phyloP scores from a whole-genome alignment of 148 eudicot genomes.

The Salicornia ramosissima region DNA sequence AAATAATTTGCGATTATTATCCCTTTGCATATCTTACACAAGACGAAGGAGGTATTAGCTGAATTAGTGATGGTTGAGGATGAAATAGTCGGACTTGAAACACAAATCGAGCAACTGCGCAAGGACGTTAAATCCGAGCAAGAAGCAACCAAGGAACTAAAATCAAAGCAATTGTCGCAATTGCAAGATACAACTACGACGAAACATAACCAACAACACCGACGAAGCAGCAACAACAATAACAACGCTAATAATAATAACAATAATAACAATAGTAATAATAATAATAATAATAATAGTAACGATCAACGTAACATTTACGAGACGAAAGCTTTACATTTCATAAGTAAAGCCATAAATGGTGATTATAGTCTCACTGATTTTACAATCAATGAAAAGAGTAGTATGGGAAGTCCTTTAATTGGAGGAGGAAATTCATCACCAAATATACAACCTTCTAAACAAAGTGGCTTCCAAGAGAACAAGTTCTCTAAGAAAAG shows the following conservation, averaged over 20 bases:
- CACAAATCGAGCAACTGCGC: constrained; percentile 57
- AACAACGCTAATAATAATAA: not conserved
- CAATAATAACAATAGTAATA: not conserved
- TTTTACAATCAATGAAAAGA: constrained; percentile 41
- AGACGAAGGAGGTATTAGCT: constrained; percentile 61
- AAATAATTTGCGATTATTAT: too few relatives aligned
- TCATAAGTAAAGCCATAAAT: constrained; percentile 85
- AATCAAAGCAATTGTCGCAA: constrained; percentile 8
- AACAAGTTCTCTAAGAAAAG: constrained; percentile 32
- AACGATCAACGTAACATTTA: constrained; percentile 26
- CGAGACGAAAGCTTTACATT: constrained; percentile 70
- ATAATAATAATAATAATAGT: not conserved
- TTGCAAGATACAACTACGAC: not conserved
- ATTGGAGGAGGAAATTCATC: constrained; percentile 33
- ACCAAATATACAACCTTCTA: constrained; percentile 9
- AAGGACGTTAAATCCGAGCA: constrained; percentile 43
- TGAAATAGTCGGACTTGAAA: constrained; percentile 65
- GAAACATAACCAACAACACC: constrained; percentile 7
- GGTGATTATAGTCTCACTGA: constrained; percentile 57
- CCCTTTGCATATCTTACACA: too few relatives aligned
- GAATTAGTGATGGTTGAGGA: constrained; percentile 73
- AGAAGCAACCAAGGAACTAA: constrained; percentile 36
- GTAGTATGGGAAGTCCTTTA: constrained; percentile 1
- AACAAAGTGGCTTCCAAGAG: constrained; percentile 33
- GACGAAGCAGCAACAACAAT: constrained; percentile 4